These are phyloP conservation scores for Stephania cephalantha DNA, from an alignment of 164 flowering plant species.

Conservation along the genomic window DNA sequence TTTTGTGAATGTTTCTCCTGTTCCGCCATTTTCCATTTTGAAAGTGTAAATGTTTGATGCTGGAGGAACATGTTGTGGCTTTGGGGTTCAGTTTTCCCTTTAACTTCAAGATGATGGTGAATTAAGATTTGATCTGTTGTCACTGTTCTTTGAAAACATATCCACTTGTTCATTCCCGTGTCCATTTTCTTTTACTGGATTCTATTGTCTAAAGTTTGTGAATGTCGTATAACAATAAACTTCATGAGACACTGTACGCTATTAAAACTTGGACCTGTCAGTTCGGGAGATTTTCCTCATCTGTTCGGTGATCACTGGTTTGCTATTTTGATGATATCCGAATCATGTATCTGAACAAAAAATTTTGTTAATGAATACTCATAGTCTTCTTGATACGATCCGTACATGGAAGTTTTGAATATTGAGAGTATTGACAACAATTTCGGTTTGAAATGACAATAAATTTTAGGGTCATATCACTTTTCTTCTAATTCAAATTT, in stretches of 20 bases:
- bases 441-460: too few relatives aligned
- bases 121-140: background rate
- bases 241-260: too few relatives aligned
- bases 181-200: background rate
- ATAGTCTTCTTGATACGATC: background rate
- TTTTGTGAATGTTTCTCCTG: background rate
- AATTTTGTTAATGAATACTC: background rate
- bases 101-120: background rate
- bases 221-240: background rate
- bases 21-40: background rate
- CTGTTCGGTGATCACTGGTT: background rate
- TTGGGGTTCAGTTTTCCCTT: background rate
- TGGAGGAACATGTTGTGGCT: background rate
- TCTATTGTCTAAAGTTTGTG: background rate
- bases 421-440: too few relatives aligned
- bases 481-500: background rate
- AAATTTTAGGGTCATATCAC: background rate
- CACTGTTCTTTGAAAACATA: background rate
- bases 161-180: background rate
- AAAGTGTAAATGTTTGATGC: background rate
- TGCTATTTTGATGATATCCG: background rate
- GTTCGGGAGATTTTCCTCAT: background rate
- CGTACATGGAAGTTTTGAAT: too few relatives aligned
- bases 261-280: too few relatives aligned
- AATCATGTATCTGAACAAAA: background rate